Percentiles rank a stretch among this genome's conserved stretches.
These are phyloP conservation scores for Boletus mariae DNA, from an alignment of 1,284 basidiomycete species.

Conservation along the genomic window DNA sequence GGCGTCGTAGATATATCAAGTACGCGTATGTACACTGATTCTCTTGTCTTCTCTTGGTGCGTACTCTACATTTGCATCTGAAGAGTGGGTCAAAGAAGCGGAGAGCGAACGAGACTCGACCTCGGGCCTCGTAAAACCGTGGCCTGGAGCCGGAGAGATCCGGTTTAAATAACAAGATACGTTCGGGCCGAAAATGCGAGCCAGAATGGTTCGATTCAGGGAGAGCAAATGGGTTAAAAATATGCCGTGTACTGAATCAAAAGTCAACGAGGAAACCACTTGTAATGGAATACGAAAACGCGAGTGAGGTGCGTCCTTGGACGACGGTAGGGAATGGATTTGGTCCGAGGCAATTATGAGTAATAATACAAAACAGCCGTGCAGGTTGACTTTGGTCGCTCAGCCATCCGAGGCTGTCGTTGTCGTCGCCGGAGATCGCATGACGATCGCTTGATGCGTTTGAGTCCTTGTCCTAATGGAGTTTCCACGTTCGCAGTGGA, in stretches of 20 bases:
- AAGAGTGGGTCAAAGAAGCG: conserved; percentile 1
- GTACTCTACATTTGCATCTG: background rate
- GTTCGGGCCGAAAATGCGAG: conserved; percentile 7
- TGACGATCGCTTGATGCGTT: conserved; percentile 24
- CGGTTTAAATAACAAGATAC: conserved; percentile 27
- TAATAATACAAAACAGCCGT: conserved; percentile 31
- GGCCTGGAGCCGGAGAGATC: conserved; percentile 16
- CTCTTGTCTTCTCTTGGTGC: conserved; percentile 2
- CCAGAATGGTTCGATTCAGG: conserved; percentile 21
- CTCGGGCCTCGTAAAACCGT: conserved; percentile 8
- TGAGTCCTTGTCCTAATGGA: conserved; percentile 16
- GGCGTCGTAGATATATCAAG: conserved; percentile 25
- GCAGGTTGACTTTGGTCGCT: conserved; percentile 8
- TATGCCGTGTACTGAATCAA: conserved; percentile 21
- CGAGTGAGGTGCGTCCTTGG: conserved; percentile 20
- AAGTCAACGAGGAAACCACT: conserved; percentile 14
- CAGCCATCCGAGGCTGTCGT: conserved; percentile 25
- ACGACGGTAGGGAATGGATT: conserved; percentile 16
- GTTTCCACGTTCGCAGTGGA: conserved; percentile 27
- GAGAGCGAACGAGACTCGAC: background rate
- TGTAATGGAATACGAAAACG: conserved; percentile 19
- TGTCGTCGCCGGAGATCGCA: conserved; percentile 21
- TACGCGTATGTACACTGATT: conserved; percentile 21
- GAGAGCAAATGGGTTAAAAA: conserved; percentile 13
- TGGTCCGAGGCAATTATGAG: conserved; percentile 33